A percentile compares a stretch with the other conserved stretches of the same genome.
Evolutionary conservation across 257 asterid genomes (phyloP).

Genomic region (Thymus quinquecostatus): DNA sequence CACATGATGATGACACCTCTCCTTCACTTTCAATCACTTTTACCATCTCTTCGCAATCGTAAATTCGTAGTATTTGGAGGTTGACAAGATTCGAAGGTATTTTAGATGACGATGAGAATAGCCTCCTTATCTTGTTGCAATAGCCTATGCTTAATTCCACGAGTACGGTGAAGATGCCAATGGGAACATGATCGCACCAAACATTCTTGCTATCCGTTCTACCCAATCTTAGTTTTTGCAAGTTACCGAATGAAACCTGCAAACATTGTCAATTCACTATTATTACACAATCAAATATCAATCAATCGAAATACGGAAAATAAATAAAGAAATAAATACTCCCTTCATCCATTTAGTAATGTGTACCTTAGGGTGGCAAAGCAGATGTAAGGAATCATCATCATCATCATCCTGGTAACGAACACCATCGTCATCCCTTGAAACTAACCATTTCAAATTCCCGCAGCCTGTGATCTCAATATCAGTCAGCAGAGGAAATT

Average conservation of each 20-base stretch:
- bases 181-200: not conserved
- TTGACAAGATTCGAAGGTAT: not conserved
- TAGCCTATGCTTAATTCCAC: not conserved
- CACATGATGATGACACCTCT: not conserved
- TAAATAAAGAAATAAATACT: too few species aligned
- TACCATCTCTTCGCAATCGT: not conserved
- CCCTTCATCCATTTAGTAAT: too few species aligned
- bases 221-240: not conserved
- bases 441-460: too few species aligned
- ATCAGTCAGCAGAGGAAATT: too few species aligned
- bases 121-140: not conserved
- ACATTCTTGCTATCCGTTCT: too few species aligned
- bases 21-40: not conserved
- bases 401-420: too few species aligned
- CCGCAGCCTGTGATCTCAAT: too few species aligned
- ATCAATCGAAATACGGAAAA: too few species aligned
- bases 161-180: not conserved
- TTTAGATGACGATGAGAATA: not conserved
- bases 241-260: constrained; percentile 10
- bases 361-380: too few species aligned
- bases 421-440: too few species aligned
- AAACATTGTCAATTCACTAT: not conserved
- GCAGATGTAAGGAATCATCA: too few species aligned
- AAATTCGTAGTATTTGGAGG: not conserved
- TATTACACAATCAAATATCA: too few species aligned